phyloP scores from a whole-genome alignment of 78 protist genomes.

The slime mould (Dictyostelium discoideum) region DNA sequence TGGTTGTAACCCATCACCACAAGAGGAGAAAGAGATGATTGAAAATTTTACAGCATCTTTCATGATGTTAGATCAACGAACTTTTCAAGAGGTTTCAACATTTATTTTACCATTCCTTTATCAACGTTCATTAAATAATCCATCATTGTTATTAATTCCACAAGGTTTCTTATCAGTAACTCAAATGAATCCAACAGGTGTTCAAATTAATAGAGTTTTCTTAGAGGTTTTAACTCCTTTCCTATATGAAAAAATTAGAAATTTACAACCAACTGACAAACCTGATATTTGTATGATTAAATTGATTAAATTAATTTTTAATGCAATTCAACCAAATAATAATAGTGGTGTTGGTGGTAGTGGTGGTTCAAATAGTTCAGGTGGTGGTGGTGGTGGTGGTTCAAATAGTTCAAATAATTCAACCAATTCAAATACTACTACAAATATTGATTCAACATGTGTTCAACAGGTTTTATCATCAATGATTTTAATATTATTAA shows the following conservation, averaged over 20 bases:
- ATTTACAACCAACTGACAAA: constrained; percentile 7
- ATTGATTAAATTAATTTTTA: constrained; percentile 3
- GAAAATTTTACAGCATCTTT: constrained; percentile 92
- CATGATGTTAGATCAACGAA: constrained; percentile 83
- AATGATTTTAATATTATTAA: background rate
- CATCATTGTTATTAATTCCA: constrained; percentile 82
- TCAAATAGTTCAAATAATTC: background rate
- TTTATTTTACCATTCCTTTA: constrained; percentile 73
- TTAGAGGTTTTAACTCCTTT: constrained; percentile 63
- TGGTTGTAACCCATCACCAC: background rate
- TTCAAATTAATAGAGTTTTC: background rate
- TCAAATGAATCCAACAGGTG: background rate
- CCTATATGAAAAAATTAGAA: constrained; percentile 35
- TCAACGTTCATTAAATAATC: constrained; percentile 63
- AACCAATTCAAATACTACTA: background rate
- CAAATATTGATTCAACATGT: background rate
- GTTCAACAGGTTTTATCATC: constrained; percentile 27
- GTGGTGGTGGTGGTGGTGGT: background rate
- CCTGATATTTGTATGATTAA: constrained; percentile 33
- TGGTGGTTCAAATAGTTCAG: background rate
- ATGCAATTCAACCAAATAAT: constrained; percentile 13
- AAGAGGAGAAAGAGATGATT: constrained; percentile 80
- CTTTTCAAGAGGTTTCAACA: constrained; percentile 80
- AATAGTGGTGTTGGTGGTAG: background rate
- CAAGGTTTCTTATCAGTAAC: constrained; percentile 88